These are phyloP conservation scores for Hypsizygus ulmarius DNA, from an alignment of 1,284 basidiomycete genomes.

Conservation along the genomic window DNA sequence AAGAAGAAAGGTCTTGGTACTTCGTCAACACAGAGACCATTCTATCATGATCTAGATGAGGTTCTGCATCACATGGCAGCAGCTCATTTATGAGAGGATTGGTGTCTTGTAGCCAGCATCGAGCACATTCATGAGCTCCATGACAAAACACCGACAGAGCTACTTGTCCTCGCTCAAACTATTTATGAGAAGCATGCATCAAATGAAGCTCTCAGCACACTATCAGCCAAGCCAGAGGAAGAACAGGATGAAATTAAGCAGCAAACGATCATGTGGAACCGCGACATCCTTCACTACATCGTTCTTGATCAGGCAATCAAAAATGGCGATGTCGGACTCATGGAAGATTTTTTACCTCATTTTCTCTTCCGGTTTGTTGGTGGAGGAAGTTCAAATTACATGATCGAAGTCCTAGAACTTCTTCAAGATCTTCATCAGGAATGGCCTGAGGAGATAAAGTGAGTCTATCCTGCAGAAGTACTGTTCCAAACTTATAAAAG, in stretches of 20 bases:
- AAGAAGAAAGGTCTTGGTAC: constrained; percentile 23
- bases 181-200: constrained; percentile 25
- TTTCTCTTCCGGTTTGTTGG: constrained; percentile 28
- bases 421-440: constrained; percentile 34
- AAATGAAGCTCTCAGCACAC: constrained; percentile 17
- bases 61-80: constrained; percentile 27
- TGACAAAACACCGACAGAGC: constrained; percentile 19
- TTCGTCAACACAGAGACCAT: constrained; percentile 26
- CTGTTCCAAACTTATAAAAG: background rate
- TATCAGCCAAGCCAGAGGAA: background rate
- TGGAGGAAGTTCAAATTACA: constrained; percentile 32
- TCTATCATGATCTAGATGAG: constrained; percentile 31
- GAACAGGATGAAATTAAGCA: constrained; percentile 23
- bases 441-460: constrained; percentile 30
- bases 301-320: constrained; percentile 32
- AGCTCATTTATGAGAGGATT: constrained; percentile 29
- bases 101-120: constrained; percentile 20
- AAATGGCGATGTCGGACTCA: constrained; percentile 35
- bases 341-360: constrained; percentile 32
- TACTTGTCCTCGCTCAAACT: constrained; percentile 20
- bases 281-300: constrained; percentile 35
- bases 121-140: constrained; percentile 23
- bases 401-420: constrained; percentile 32
- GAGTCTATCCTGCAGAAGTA: constrained; percentile 7
- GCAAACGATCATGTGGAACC: constrained; percentile 30